Evolutionary conservation across 192 early-diverging fungal genomes (phyloP), one percentile per base, ranked within the genome.

Genomic region (Allomyces macrogynus): DNA sequence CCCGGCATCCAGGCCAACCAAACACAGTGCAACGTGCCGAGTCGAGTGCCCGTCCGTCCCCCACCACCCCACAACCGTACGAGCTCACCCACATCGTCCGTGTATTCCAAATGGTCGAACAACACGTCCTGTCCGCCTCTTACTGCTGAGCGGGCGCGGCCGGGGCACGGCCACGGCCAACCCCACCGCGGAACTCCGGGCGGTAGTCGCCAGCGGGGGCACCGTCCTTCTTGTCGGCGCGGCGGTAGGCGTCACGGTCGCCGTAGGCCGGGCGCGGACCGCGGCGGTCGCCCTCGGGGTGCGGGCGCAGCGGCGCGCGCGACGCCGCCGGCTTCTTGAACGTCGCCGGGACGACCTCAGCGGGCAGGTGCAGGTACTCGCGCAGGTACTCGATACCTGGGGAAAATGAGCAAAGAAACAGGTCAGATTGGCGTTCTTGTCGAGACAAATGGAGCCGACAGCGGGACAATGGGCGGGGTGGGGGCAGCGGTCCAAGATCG

Each of bases 121-220:
- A 57, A 16, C 49, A 3, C 9, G 3, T n/a, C n/a, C n/a, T n/a
- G n/a, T n/a, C n/a, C n/a, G n/a, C n/a, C 20, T 57, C 20, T 57
- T 57, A 57, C 49, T 57, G 49, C 16, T 14, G 16, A 57, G 49
- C 49, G 49, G 49, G 49, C 49, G 12, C 20, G 49, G 49, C 49
- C 32, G 32, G 32, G 32, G 62, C 72, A 74, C 73, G 70, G 68
- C 89, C 86, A 81, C 89, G 87, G 75, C 90, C 90, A 72, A 91
- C 80, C 71, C 90, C 88, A 80, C 87, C 87, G 79, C 89, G 87
- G 90, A 99, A 99, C 79, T 94, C 91, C 67, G 95, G 93, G 76
- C 88, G 86, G 83, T 87, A 99, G 80, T 90, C 86, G 70, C 89
- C 90, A 61, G 72, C 63, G 68, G 86, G 83, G 69, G 89, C 88